These are phyloP conservation scores for Phyllostachys edulis DNA, from an alignment of 176 grass and related monocot genomes.

Conservation along the genomic window DNA sequence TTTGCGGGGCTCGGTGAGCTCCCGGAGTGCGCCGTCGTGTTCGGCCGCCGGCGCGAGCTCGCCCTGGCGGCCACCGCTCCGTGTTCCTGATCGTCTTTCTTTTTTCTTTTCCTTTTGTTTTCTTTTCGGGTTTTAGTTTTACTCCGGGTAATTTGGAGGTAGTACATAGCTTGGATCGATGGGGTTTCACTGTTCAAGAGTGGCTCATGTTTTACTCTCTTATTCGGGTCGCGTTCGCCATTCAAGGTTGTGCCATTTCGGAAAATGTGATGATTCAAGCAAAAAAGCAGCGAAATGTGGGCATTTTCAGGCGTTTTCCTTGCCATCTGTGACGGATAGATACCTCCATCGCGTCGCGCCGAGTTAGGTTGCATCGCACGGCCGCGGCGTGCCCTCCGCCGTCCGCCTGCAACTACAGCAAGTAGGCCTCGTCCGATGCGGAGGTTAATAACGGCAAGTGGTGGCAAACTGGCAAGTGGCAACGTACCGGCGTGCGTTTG, in stretches of 20 bases:
- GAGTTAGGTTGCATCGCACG: neutral
- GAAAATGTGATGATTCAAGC: slow-evolving; percentile 4
- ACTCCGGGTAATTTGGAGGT: slow-evolving; percentile 39
- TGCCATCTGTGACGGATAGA: neutral
- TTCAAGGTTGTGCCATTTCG: slow-evolving; percentile 25
- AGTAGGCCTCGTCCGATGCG: slow-evolving; percentile 12
- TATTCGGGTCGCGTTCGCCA: slow-evolving; percentile 12
- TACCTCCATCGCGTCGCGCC: neutral
- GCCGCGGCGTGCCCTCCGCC: neutral
- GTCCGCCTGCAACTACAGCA: neutral
- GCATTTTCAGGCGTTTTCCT: slow-evolving; percentile 30
- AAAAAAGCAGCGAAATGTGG: slow-evolving; percentile 28
- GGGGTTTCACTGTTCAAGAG: slow-evolving; percentile 19
- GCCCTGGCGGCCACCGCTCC: slow-evolving; percentile 48
- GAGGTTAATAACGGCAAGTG: neutral
- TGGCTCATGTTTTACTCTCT: neutral
- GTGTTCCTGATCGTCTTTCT: slow-evolving; percentile 27
- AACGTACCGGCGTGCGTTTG: neutral
- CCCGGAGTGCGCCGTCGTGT: slow-evolving; percentile 84
- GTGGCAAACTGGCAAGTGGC: slow-evolving; percentile 15
- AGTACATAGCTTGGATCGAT: slow-evolving; percentile 51
- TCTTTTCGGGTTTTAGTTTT: slow-evolving; percentile 2
- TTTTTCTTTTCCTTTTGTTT: neutral
- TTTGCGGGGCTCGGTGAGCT: slow-evolving; percentile 92
- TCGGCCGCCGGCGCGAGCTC: slow-evolving; percentile 46